Conservation (phyloP, 2,329 filamentous ascomycete species). For the Orbilia ellipsospora region DNA sequence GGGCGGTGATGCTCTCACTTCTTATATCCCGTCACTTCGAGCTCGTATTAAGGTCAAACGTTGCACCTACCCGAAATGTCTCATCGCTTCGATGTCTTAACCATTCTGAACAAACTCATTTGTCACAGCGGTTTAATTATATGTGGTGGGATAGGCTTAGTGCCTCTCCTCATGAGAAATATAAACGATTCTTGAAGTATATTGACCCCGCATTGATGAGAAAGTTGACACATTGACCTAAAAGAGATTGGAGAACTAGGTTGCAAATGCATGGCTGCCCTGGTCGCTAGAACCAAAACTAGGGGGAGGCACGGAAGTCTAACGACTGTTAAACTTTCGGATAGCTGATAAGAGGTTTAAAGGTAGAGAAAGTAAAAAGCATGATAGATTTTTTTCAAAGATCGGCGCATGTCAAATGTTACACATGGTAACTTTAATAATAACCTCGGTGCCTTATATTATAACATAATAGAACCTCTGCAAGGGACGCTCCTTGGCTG, state of each 20-base stretch:
- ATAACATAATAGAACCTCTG: background rate
- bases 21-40: conserved; percentile 1
- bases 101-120: conserved; percentile 2
- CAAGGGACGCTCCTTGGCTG: background rate
- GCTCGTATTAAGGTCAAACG: background rate
- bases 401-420: background rate
- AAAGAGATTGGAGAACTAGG: conserved; percentile 20
- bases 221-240: conserved; percentile 14
- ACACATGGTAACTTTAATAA: conserved; percentile 6
- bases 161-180: background rate
- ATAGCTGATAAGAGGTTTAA: conserved; percentile 10
- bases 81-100: background rate
- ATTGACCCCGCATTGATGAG: conserved; percentile 18
- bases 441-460: conserved; percentile 5
- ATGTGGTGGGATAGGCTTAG: conserved; percentile 1
- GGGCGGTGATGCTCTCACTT: background rate
- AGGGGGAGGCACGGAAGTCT: background rate
- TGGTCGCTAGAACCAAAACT: background rate
- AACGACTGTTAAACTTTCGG: conserved; percentile 21
- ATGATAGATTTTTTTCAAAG: background rate
- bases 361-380: background rate
- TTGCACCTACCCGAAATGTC: conserved; percentile 25
- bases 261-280: background rate
- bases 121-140: background rate
- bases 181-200: background rate